Evolutionary conservation across 1,284 basidiomycete genomes (phyloP).

Genomic region (Cryptococcus sp.): DNA sequence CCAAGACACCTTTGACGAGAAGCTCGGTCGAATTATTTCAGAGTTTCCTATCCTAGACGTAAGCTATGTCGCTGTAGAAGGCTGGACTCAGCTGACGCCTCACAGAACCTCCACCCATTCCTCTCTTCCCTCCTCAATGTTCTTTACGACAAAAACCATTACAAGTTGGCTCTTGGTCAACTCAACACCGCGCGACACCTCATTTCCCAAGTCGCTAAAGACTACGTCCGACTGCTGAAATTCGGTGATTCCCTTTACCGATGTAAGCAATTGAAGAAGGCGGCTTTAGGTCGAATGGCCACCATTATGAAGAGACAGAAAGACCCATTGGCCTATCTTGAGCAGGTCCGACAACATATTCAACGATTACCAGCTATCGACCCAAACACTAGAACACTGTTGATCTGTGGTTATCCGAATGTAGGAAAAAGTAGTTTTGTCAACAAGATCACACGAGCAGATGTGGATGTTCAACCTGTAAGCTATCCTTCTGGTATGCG

Average conservation of each 20-base stretch:
- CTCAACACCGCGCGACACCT: constrained; percentile 87
- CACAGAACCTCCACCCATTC: constrained; percentile 91
- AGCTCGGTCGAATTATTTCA: constrained; percentile 83
- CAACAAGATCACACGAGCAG: constrained; percentile 95
- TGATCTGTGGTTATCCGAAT: constrained; percentile 95
- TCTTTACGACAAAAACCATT: constrained; percentile 97
- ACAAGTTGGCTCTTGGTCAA: constrained; percentile 93
- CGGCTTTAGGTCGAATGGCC: constrained; percentile 93
- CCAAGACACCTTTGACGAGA: constrained; percentile 95
- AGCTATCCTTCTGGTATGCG: constrained; percentile 7
- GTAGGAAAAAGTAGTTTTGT: constrained; percentile 97
- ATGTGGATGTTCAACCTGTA: constrained; percentile 88
- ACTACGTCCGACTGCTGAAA: constrained; percentile 89
- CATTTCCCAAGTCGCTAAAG: constrained; percentile 91
- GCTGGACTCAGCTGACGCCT: not conserved
- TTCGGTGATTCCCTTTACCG: constrained; percentile 94
- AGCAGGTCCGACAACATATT: constrained; percentile 95
- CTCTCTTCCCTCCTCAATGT: constrained; percentile 90
- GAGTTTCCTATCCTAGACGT: constrained; percentile 98
- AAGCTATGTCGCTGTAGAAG: constrained; percentile 17
- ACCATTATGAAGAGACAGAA: constrained; percentile 96
- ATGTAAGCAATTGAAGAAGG: constrained; percentile 93
- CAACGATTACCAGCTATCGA: constrained; percentile 87
- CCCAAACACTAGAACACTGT: constrained; percentile 89
- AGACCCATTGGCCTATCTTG: constrained; percentile 90